phyloP scores from a whole-genome alignment of 2,329 filamentous ascomycete species.

The Chaetomiaceae sp. region DNA sequence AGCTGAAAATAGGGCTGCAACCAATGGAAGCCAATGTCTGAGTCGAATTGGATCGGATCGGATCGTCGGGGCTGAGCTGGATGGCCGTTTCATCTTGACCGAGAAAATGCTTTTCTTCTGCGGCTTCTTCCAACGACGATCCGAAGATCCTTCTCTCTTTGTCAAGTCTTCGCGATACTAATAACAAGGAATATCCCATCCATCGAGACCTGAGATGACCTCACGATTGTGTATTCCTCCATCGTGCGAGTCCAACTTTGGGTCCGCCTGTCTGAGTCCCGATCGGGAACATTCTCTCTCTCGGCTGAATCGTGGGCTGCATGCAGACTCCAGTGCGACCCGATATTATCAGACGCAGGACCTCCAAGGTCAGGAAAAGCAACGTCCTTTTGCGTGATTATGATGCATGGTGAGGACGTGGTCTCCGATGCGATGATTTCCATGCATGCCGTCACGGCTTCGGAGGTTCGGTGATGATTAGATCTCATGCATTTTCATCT shows the following conservation, averaged over 20 bases:
- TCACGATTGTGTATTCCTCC: not conserved
- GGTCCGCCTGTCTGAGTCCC: not conserved
- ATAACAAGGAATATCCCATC: conserved; percentile 3
- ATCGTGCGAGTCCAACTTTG: not conserved
- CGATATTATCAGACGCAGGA: conserved; percentile 12
- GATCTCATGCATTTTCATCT: conserved; percentile 8
- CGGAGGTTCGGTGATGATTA: not conserved
- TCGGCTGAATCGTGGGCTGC: conserved; percentile 12
- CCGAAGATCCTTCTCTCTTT: not conserved
- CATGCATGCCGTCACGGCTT: not conserved
- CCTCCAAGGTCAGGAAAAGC: not conserved
- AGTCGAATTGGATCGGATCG: not conserved
- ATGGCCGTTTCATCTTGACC: conserved; percentile 1
- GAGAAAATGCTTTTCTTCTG: not conserved
- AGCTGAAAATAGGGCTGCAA: conserved; percentile 1
- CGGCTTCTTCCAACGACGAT: not conserved
- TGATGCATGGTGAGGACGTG: not conserved
- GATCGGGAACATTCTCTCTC: not conserved
- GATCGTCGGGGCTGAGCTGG: conserved; percentile 2
- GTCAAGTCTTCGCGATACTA: not conserved
- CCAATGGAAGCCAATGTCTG: not conserved
- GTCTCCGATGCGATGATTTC: not conserved
- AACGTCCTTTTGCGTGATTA: not conserved
- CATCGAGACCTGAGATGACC: not conserved
- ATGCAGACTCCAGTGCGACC: not conserved